phyloP scores from a whole-genome alignment of 1,139 yeast genomes.

The Yamadazyma jaroonii region DNA sequence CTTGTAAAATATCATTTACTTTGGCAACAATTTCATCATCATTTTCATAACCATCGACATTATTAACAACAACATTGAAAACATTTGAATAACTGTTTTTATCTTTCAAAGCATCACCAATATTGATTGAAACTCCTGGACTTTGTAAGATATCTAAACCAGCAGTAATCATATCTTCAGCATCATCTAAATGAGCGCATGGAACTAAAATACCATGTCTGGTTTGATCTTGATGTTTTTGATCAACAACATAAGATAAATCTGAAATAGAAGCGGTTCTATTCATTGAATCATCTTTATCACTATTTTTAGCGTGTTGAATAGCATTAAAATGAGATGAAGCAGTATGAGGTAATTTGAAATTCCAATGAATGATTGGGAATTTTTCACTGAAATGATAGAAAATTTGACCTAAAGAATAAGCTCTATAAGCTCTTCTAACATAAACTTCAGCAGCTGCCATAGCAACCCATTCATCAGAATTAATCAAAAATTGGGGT shows the following conservation, averaged over 20 bases:
- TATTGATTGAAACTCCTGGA: conserved; percentile 29
- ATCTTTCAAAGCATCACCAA: conserved; percentile 8
- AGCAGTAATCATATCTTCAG: conserved; percentile 74
- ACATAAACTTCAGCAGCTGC: conserved; percentile 97
- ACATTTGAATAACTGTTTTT: conserved; percentile 64
- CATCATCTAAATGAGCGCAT: conserved; percentile 80
- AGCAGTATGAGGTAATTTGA: conserved; percentile 74
- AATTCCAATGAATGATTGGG: conserved; percentile 84
- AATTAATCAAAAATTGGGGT: conserved; percentile 80
- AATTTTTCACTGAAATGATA: conserved; percentile 60
- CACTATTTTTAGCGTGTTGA: conserved; percentile 46
- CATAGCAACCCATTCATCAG: conserved; percentile 85
- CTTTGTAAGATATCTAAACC: conserved; percentile 73
- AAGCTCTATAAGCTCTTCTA: conserved; percentile 96
- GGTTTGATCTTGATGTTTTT: conserved; percentile 48
- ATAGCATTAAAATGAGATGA: conserved; percentile 68
- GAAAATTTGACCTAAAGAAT: conserved; percentile 73
- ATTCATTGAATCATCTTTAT: conserved; percentile 49
- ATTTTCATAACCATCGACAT: conserved; percentile 67
- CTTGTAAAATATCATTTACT: conserved; percentile 64
- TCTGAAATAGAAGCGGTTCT: conserved; percentile 93
- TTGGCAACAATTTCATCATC: conserved; percentile 68
- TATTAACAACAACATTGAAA: conserved; percentile 73
- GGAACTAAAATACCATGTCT: conserved; percentile 91
- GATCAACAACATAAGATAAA: conserved; percentile 77